These are phyloP conservation scores for Sugiyamaella castrensis DNA, from an alignment of 1,139 yeast genomes.

Conservation along the genomic window DNA sequence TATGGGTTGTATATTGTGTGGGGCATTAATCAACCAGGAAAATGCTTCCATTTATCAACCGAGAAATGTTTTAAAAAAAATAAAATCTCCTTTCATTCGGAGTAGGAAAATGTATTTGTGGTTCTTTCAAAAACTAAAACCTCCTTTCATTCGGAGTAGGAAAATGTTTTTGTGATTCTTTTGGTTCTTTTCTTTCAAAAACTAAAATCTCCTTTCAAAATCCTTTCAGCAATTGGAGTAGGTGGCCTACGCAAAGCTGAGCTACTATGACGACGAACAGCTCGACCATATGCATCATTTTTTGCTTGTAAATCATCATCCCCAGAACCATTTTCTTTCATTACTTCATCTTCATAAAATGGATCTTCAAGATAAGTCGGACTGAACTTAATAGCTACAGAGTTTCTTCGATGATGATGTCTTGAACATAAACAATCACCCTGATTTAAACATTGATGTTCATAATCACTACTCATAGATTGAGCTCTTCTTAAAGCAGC, in stretches of 20 bases:
- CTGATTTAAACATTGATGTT: slow-evolving; percentile 14
- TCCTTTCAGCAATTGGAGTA: slow-evolving; percentile 33
- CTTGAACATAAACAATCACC: slow-evolving; percentile 22
- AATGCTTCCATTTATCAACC: too few relatives aligned
- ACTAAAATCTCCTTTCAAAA: slow-evolving; percentile 33
- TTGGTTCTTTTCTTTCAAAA: slow-evolving; percentile 12
- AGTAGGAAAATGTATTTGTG: too few relatives aligned
- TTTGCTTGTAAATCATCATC: slow-evolving; percentile 10
- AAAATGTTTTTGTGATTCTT: too few relatives aligned
- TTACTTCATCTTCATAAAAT: slow-evolving; percentile 17
- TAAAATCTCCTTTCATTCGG: too few relatives aligned
- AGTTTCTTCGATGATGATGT: slow-evolving; percentile 30
- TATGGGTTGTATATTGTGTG: too few relatives aligned
- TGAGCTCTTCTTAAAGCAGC: slow-evolving; percentile 13
- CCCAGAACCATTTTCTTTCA: slow-evolving; percentile 7
- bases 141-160: too few relatives aligned
- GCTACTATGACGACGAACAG: slow-evolving; percentile 14
- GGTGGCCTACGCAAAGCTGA: slow-evolving; percentile 28
- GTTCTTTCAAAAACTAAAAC: too few relatives aligned
- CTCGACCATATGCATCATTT: slow-evolving; percentile 13
- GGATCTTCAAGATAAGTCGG: slow-evolving; percentile 19
- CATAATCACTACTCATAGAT: slow-evolving; percentile 3
- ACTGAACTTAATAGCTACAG: slow-evolving; percentile 32
- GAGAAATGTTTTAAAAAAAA: too few relatives aligned
- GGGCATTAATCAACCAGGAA: too few relatives aligned